These are phyloP conservation scores for Paxillus ammoniavirescens DNA, from an alignment of 768 basidiomycete species.

Conservation along the genomic window DNA sequence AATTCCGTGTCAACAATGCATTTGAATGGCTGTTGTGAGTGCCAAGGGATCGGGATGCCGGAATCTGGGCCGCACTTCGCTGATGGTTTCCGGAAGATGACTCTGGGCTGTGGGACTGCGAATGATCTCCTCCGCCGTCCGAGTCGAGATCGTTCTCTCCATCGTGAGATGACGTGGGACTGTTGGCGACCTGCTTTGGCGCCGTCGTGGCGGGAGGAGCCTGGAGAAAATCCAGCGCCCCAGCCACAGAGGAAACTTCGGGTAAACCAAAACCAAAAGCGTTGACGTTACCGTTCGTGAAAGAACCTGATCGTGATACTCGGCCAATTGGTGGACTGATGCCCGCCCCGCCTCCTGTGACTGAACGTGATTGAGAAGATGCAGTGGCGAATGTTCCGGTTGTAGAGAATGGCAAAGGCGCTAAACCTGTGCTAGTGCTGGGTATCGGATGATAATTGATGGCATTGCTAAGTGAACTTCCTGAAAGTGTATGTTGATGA, in stretches of 20 bases:
- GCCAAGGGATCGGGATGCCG: slow-evolving; percentile 14
- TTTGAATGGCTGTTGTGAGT: slow-evolving; percentile 6
- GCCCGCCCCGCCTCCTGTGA: slow-evolving; percentile 18
- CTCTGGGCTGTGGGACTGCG: slow-evolving; percentile 31
- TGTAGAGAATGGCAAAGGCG: slow-evolving; percentile 29
- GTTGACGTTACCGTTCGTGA: slow-evolving; percentile 44
- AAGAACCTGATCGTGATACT: slow-evolving; percentile 58
- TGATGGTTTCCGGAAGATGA: slow-evolving; percentile 26
- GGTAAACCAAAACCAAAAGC: slow-evolving; percentile 39
- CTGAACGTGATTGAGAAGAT: slow-evolving; percentile 24
- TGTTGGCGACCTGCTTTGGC: slow-evolving; percentile 15
- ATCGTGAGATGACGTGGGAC: slow-evolving; percentile 42
- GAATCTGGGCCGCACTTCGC: slow-evolving; percentile 23
- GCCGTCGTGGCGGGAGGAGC: slow-evolving; percentile 10
- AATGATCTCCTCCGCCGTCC: slow-evolving; percentile 34
- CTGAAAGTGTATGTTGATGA: slow-evolving; percentile 33
- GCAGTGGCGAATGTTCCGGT: slow-evolving; percentile 30
- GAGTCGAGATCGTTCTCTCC: slow-evolving; percentile 51
- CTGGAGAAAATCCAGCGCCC: slow-evolving; percentile 32
- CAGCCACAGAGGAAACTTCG: slow-evolving; percentile 22
- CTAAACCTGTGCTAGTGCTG: slow-evolving; percentile 28
- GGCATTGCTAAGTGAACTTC: slow-evolving; percentile 25
- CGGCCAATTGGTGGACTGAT: slow-evolving; percentile 44
- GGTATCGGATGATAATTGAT: slow-evolving; percentile 33
- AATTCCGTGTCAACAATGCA: slow-evolving; percentile 16